Percentiles rank a stretch among this genome's conserved stretches.
These are phyloP conservation scores for Eucalyptus polybractea DNA, from an alignment of 345 rosid species.

Conservation along the genomic window DNA sequence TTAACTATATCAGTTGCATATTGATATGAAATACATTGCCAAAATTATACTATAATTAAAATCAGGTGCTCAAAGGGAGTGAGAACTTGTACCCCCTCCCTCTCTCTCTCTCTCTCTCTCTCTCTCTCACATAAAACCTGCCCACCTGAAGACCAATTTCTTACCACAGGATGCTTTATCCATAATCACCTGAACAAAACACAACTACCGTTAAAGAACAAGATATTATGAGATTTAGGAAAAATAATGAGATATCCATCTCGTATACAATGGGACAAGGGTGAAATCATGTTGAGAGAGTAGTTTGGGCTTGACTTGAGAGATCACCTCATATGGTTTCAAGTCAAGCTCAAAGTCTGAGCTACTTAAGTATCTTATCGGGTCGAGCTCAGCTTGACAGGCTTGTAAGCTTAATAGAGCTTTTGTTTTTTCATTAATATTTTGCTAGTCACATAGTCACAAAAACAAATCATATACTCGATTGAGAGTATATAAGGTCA, in stretches of 20 bases:
- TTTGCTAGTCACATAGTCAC: background rate
- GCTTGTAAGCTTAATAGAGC: background rate
- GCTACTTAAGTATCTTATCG: background rate
- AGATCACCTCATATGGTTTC: no score
- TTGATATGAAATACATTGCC: no score
- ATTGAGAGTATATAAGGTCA: no score
- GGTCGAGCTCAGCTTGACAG: background rate
- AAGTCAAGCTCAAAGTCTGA: background rate
- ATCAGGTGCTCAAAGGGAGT: no score
- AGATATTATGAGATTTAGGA: background rate
- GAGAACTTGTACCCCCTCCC: no score
- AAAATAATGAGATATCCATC: background rate
- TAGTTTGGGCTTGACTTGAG: background rate
- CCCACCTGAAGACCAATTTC: no score
- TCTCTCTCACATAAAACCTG: no score
- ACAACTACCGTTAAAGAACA: background rate
- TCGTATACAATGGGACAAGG: background rate
- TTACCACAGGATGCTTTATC: background rate
- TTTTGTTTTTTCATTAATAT: no score
- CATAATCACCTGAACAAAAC: background rate
- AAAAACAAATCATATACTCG: background rate
- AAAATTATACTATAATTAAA: no score
- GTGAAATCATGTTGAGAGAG: background rate
- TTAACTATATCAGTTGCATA: no score
- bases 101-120: no score